Conservation (phyloP, 768 basidiomycete genomes). For the Kwoniella dendrophila region DNA sequence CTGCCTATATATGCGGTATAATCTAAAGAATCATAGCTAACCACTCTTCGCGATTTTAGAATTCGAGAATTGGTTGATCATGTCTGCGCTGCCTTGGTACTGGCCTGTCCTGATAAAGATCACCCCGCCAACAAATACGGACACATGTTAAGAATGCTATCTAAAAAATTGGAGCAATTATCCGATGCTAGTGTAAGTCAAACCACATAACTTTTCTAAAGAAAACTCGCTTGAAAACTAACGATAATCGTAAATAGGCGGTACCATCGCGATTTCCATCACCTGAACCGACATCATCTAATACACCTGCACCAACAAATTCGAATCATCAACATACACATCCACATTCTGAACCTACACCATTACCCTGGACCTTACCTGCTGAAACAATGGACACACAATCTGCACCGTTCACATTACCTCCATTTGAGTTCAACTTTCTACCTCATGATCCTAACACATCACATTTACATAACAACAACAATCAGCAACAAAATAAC, state of each 20-base stretch:
- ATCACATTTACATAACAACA: neutral
- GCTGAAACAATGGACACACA: constrained; percentile 16
- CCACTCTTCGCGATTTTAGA: constrained; percentile 20
- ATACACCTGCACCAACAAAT: constrained; percentile 10
- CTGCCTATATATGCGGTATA: neutral
- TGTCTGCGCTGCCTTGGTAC: constrained; percentile 44
- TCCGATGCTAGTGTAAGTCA: constrained; percentile 47
- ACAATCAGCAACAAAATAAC: neutral
- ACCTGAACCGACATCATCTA: constrained; percentile 23
- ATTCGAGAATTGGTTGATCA: constrained; percentile 46
- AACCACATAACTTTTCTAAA: neutral
- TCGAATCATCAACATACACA: too few relatives aligned
- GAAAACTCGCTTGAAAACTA: constrained; percentile 1
- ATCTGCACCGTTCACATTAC: constrained; percentile 13
- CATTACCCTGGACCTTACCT: constrained; percentile 19
- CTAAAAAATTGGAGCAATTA: constrained; percentile 46
- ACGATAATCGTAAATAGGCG: constrained; percentile 24
- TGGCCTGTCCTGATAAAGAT: constrained; percentile 44
- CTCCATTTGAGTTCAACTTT: constrained; percentile 11
- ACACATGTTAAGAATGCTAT: constrained; percentile 45
- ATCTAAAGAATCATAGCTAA: constrained; percentile 10
- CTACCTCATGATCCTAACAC: neutral
- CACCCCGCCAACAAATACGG: constrained; percentile 52
- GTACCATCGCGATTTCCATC: constrained; percentile 42
- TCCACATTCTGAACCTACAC: constrained; percentile 9